Conservation (phyloP, 2,329 filamentous ascomycete genomes). For the Arthroderma sp. region DNA sequence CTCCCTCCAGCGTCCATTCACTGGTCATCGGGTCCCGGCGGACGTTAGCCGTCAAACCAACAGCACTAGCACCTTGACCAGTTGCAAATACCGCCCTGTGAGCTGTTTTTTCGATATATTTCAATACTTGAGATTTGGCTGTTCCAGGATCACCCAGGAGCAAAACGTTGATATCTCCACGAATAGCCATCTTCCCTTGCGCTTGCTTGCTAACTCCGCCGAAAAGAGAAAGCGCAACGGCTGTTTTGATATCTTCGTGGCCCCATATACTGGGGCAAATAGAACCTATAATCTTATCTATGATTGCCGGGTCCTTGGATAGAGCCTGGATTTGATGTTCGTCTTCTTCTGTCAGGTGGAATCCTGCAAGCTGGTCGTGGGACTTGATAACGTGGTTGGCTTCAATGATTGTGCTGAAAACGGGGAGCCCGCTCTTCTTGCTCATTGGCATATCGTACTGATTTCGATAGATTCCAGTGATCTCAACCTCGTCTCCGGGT, state of each 20-base stretch:
- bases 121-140: slow-evolving; percentile 92
- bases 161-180: slow-evolving; percentile 95
- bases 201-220: slow-evolving; percentile 86
- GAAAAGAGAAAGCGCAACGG: slow-evolving; percentile 84
- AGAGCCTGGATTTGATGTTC: slow-evolving; percentile 79
- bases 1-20: slow-evolving; percentile 96
- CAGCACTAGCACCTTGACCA: slow-evolving; percentile 89
- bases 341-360: slow-evolving; percentile 88
- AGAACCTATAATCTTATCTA: slow-evolving; percentile 84
- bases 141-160: slow-evolving; percentile 94
- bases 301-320: slow-evolving; percentile 77
- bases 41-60: slow-evolving; percentile 93
- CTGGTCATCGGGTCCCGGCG: slow-evolving; percentile 87
- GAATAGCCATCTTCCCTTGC: slow-evolving; percentile 77
- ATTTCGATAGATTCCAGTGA: slow-evolving; percentile 94
- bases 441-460: slow-evolving; percentile 97
- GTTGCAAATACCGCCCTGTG: slow-evolving; percentile 96
- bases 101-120: slow-evolving; percentile 95
- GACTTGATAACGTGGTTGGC: slow-evolving; percentile 96
- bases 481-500: slow-evolving; percentile 92
- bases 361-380: slow-evolving; percentile 93
- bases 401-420: slow-evolving; percentile 94
- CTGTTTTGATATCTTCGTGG: slow-evolving; percentile 93
- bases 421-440: slow-evolving; percentile 96
- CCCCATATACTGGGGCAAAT: slow-evolving; percentile 97